Evolutionary conservation across 768 basidiomycete species (phyloP), one percentile per base, ranked within the genome.

Genomic region (Mycena metata): DNA sequence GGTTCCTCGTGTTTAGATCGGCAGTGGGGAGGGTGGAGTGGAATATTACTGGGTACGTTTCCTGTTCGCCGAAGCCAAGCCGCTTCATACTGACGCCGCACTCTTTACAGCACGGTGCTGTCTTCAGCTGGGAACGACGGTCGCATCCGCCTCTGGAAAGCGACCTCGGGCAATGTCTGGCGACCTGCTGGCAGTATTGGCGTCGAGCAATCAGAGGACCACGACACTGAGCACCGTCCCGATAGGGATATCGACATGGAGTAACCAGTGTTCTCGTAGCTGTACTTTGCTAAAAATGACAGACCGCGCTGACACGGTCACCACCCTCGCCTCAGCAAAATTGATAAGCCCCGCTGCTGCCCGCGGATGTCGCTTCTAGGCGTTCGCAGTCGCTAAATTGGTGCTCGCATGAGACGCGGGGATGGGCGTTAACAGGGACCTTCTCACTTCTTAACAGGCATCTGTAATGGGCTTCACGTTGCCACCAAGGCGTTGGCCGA

Each of bases 1-100:
- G 63, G 49, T 54, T 56, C 43, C 9, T 42, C 19, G n/a, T 33
- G 21, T 11, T 69, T 23, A 67, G 92, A 69, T 90, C 91, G 0
- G 86, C 91, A 5, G 88, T 96, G 12, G 91, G 91, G 3, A 85
- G 91, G 72, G 96, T 99, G 0, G 96, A 96, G 76, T 98, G 97
- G 95, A 97, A 97, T 76, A 90, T 96, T 52, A 93, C 91, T 39
- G 93, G 93, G 92, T 94, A 69, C 26, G 79, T 26, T 39, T 54
- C 43, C 42, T 39, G 39, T 23, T 55, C 49, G 39, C 35, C 16
- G n/a, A n/a, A 36, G 55, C 16, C 23, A 21, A 36, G 55, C 16
- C 23, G n/a, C 60, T 39, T 50, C 56, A 43, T 47, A 71, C 35
- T 61, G 12, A 60, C 17, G 55, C 33, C 39, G 13, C 7, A 58